Base-by-base conservation (phyloP, 2,329 filamentous ascomycete genomes). In the Xylaria sp. region DNA sequence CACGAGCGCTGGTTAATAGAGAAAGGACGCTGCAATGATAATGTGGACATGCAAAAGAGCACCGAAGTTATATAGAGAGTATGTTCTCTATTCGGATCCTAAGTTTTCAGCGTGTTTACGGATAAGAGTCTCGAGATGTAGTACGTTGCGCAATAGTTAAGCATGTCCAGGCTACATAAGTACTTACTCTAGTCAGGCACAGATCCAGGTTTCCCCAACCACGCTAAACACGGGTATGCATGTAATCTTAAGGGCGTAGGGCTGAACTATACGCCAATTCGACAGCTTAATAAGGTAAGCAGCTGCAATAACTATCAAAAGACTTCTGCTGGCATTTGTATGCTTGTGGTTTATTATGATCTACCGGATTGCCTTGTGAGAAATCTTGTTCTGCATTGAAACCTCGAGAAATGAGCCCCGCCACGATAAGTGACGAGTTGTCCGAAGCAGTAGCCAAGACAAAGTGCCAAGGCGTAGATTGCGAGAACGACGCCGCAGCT, bases 391-490 rank as follows among this genome's bases (percentile, higher is more conserved):
- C 10, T 31, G 18, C 25, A 34, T 15, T 46, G 13, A 13, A 23
- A 39, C 20, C 41, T 50, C 8, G 8, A 39, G 31, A 23, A 37
- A 69, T 63, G 46, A 18, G 15, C 7, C 6, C 39, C 2, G 8
- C 28, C 1, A 67, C 23, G 2, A 52, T 44, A 20, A 23, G 34
- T 15, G 20, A 31, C n/a, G 15, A 54, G 10, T n/a, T 37, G 13
- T 23, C 44, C 34, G 85, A 87, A 80, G 80, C 84, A 12, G 81
- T 84, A 15, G 76, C 82, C 56, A 88, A 89, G 82, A 89, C 88
- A 78, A 91, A 90, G 81, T 99, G 96, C 80, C 85, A 91, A 59
- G 93, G 96, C 51, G 86, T 86, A 68, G 93, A 96, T 80, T 99
- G 96, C 85, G 85, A 88, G 48, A 97, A 98, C 72, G 91, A 94